A percentile compares a stretch with the other conserved stretches of the same genome.
Conservation (phyloP, 805 yeast genomes). For the Kazachstania viticola region DNA sequence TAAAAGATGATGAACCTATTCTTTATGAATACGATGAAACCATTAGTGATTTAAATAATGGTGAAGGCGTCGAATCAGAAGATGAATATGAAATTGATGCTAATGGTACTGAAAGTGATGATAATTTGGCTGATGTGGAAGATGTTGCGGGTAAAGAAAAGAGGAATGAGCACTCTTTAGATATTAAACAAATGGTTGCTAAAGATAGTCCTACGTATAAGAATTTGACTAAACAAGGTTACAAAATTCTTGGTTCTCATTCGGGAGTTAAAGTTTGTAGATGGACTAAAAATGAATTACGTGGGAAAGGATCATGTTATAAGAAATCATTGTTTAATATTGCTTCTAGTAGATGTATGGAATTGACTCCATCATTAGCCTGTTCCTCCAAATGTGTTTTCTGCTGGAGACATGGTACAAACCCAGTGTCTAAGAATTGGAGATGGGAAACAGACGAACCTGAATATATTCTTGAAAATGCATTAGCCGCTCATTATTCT, state of each 20-base stretch:
- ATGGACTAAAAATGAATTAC: conserved; percentile 89
- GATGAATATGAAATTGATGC: conserved; percentile 24
- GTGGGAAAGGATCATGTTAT: conserved; percentile 92
- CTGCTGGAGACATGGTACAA: conserved; percentile 96
- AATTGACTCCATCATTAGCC: conserved; percentile 84
- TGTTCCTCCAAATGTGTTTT: conserved; percentile 93
- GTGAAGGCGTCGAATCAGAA: conserved; percentile 23
- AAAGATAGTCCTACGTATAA: conserved; percentile 80
- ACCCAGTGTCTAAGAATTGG: conserved; percentile 94
- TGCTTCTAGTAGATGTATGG: conserved; percentile 87
- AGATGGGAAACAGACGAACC: conserved; percentile 93
- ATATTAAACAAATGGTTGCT: conserved; percentile 75
- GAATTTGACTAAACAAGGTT: conserved; percentile 85
- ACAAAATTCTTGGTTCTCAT: conserved; percentile 85
- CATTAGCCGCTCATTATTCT: conserved; percentile 77
- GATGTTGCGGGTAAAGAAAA: conserved; percentile 54
- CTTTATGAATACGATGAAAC: conserved; percentile 48
- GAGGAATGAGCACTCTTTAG: conserved; percentile 14
- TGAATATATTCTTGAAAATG: conserved; percentile 72
- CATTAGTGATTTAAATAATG: conserved; percentile 38
- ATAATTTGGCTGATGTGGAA: conserved; percentile 65
- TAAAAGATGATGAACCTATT: conserved; percentile 64
- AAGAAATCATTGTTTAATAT: conserved; percentile 89
- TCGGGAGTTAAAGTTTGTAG: conserved; percentile 92
- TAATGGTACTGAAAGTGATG: conserved; percentile 18